These are phyloP conservation scores for Suhomyces maxii DNA, from an alignment of 1,139 yeast species.

Conservation along the genomic window DNA sequence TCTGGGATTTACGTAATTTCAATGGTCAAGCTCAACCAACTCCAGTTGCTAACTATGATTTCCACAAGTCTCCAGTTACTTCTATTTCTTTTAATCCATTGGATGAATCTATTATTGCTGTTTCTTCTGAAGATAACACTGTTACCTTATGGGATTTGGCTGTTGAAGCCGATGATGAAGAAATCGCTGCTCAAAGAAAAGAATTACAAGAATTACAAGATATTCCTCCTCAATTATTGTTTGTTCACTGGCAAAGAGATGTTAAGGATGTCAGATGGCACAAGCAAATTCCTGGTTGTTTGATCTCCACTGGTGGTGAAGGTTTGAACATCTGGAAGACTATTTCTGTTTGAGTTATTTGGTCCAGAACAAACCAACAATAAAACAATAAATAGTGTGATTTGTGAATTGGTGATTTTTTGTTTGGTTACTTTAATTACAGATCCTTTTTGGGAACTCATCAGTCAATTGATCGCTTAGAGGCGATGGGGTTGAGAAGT, in stretches of 20 bases:
- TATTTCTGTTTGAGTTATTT: slow-evolving; percentile 64
- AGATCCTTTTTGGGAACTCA: no score
- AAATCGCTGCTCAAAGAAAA: slow-evolving; percentile 72
- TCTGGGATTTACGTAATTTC: slow-evolving; percentile 95
- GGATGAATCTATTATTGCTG: slow-evolving; percentile 94
- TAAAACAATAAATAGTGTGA: no score
- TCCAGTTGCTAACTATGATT: slow-evolving; percentile 90
- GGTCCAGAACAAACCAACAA: neutral
- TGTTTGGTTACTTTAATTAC: no score
- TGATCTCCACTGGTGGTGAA: slow-evolving; percentile 93
- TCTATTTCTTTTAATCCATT: slow-evolving; percentile 92
- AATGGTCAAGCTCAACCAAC: slow-evolving; percentile 57
- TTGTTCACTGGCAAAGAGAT: slow-evolving; percentile 97
- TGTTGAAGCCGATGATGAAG: slow-evolving; percentile 96
- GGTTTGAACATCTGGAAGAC: slow-evolving; percentile 97
- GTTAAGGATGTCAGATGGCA: slow-evolving; percentile 99
- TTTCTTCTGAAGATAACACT: slow-evolving; percentile 93
- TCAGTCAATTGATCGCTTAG: no score
- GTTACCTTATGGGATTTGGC: slow-evolving; percentile 97
- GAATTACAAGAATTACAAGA: slow-evolving; percentile 79
- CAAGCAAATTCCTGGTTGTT: slow-evolving; percentile 91
- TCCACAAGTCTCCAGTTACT: slow-evolving; percentile 92
- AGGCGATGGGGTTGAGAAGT: no score
- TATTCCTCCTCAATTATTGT: slow-evolving; percentile 92
- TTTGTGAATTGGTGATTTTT: no score